Evolutionary conservation across 805 yeast species (phyloP), one percentile per base, ranked within the genome.

Genomic region (Teunomyces panamensis): DNA sequence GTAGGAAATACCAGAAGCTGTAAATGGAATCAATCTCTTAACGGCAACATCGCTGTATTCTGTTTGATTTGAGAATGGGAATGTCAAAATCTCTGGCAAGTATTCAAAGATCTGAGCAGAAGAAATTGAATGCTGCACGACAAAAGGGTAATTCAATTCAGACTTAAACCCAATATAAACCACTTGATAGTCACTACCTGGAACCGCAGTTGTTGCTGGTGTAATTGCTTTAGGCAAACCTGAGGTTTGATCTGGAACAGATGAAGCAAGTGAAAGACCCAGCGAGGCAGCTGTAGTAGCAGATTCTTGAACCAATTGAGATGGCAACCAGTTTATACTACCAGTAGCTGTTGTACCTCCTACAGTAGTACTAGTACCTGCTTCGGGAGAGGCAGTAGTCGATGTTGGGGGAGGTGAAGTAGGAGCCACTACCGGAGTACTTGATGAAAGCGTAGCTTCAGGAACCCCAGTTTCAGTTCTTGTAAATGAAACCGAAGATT

Each of bases 21-120:
- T 75, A 61, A 83, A 87, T 33, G 98, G 98, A 50, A 85, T 83
- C 56, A 92, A 75, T 63, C 84, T 80, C 49, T 73, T 69, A 54
- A 91, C 89, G 7, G 81, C 63, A 17, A 88, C 79, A 27, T 71
- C 68, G 5, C 78, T 60, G 33, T 55, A 58, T n/a, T 50, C 49
- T 4, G 53, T 44, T 9, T 43, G 32, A 36, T 63, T 57, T 10
- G 69, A 62, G 56, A 89, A 84, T 48, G 96, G 91, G 58, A 67
- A 77, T 1, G 74, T 68, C 48, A 92, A 71, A 11, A 85, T 87
- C 32, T 66, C 66, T n/a, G 98, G 97, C 58, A 94, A 75, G 65
- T 84, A 90, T 59, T 86, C 81, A 68, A 89, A 86, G 43, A 89
- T 85, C 67, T 88, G 96, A 3, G 96, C 94, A 10, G 91, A 86